These are phyloP conservation scores for Pseudofabraea citricarpa DNA, from an alignment of 2,329 filamentous ascomycete genomes.

Conservation along the genomic window DNA sequence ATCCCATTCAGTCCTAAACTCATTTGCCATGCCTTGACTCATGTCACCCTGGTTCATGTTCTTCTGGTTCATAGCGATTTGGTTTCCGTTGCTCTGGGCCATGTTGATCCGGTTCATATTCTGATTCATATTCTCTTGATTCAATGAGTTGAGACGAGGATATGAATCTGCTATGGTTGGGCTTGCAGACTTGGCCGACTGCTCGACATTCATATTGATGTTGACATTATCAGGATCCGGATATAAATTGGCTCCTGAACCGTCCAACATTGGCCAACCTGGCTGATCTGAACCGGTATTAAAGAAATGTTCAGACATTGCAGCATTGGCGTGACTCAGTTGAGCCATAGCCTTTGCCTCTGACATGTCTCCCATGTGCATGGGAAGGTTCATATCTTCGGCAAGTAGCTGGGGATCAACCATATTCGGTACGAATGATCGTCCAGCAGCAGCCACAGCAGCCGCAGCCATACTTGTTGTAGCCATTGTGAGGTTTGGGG, in stretches of 20 bases:
- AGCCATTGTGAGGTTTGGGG: slow-evolving; percentile 23
- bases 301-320: slow-evolving; percentile 15
- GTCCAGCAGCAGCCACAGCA: slow-evolving; percentile 19
- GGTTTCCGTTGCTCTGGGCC: slow-evolving; percentile 7
- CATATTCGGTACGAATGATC: slow-evolving; percentile 25
- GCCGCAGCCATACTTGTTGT: slow-evolving; percentile 21
- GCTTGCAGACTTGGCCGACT: background rate
- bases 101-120: background rate
- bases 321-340: slow-evolving; percentile 17
- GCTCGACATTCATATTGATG: background rate
- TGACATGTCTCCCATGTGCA: slow-evolving; percentile 7
- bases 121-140: no score
- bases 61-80: slow-evolving; percentile 20
- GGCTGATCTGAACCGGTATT: slow-evolving; percentile 15
- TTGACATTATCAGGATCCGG: slow-evolving; percentile 10
- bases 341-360: slow-evolving; percentile 16
- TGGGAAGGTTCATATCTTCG: slow-evolving; percentile 17
- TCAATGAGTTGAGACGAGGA: no score
- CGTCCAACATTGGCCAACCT: slow-evolving; percentile 25
- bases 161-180: background rate
- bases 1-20: slow-evolving; percentile 28
- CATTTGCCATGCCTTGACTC: slow-evolving; percentile 17
- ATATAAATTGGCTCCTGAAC: slow-evolving; percentile 14
- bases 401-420: slow-evolving; percentile 28
- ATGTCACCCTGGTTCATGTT: slow-evolving; percentile 15